Conservation (phyloP, 257 asterid species). For the Parsonsia alboflavescens region DNA sequence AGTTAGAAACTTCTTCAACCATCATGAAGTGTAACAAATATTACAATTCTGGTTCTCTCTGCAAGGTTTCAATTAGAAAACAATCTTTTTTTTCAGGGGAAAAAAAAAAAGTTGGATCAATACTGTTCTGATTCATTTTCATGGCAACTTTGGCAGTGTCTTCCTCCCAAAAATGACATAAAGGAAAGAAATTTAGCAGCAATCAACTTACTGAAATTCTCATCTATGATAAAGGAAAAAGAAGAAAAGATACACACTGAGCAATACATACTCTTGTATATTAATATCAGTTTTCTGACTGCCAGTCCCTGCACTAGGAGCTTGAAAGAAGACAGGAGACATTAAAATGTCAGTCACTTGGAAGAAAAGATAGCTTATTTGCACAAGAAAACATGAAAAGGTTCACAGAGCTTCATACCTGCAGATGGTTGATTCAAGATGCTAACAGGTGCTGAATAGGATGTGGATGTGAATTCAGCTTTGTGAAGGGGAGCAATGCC, state of each 20-base stretch:
- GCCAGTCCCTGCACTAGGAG: slow-evolving; percentile 1
- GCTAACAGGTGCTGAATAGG: background rate
- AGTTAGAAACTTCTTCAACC: background rate
- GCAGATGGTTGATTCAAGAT: slow-evolving; percentile 6
- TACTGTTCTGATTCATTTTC: background rate
- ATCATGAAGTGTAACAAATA: background rate
- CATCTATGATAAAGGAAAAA: background rate
- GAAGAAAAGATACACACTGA: background rate
- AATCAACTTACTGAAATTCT: background rate
- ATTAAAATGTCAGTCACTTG: background rate
- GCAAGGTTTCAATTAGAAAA: background rate
- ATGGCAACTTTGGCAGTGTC: background rate
- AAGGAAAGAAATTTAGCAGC: background rate
- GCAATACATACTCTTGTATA: slow-evolving; percentile 16
- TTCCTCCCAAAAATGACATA: background rate
- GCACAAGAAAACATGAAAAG: background rate
- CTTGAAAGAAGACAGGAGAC: background rate
- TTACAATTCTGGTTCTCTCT: background rate
- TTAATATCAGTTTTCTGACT: background rate
- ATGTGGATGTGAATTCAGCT: background rate
- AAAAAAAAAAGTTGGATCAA: too few relatives aligned
- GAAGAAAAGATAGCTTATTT: background rate
- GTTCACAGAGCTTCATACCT: background rate
- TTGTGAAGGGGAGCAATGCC: background rate
- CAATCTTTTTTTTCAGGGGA: too few relatives aligned